phyloP scores from a whole-genome alignment of 116 monocot species.

The Cymodocea nodosa region DNA sequence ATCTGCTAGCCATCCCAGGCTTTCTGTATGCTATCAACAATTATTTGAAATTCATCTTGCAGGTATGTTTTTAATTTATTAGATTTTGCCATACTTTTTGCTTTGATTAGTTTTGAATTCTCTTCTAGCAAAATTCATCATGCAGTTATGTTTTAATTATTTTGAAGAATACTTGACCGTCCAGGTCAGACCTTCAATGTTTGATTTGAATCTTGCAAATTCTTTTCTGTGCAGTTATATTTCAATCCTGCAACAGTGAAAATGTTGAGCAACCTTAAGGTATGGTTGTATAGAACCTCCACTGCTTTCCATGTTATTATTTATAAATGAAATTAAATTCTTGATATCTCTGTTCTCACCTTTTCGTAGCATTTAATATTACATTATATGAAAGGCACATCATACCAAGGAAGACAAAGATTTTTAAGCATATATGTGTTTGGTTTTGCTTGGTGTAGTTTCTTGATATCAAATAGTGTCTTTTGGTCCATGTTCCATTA shows the following conservation, averaged over 20 bases:
- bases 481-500: no score
- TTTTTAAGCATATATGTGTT: no score
- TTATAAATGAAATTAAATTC: not conserved
- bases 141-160: no score
- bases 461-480: no score
- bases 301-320: slow-evolving; percentile 1
- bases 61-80: slow-evolving; percentile 36
- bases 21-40: slow-evolving; percentile 95
- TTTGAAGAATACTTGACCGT: not conserved
- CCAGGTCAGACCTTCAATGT: not conserved
- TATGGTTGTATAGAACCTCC: slow-evolving; percentile 1
- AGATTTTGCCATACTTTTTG: not conserved
- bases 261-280: slow-evolving; percentile 84
- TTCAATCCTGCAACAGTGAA: slow-evolving; percentile 82
- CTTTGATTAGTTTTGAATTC: not conserved
- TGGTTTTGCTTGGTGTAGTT: no score
- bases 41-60: slow-evolving; percentile 94
- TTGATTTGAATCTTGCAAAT: not conserved
- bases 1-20: slow-evolving; percentile 87
- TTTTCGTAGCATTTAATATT: no score
- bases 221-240: slow-evolving; percentile 43
- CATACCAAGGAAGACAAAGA: no score
- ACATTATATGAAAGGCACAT: no score
- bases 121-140: no score
- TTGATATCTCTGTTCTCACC: not conserved